phyloP scores from a whole-genome alignment of 2,329 filamentous ascomycete genomes.

The Lachnellula subtilissima region DNA sequence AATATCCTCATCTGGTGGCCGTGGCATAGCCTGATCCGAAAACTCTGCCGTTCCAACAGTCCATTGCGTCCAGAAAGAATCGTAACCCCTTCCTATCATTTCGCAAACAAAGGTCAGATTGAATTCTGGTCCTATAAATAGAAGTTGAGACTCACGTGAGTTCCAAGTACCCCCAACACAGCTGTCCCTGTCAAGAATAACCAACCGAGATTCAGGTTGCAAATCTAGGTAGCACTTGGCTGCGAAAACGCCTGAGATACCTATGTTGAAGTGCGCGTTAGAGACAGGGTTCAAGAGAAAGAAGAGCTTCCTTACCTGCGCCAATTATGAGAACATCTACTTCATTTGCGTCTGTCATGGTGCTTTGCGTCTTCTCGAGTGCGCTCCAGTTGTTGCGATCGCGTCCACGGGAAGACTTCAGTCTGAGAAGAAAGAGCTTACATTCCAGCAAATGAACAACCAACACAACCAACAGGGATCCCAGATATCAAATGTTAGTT shows the following conservation, averaged over 20 bases:
- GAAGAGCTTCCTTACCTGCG: neutral
- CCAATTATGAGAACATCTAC: constrained; percentile 2
- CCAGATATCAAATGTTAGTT: too few species aligned
- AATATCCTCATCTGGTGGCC: constrained; percentile 23
- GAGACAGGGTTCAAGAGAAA: neutral
- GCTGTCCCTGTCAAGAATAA: constrained; percentile 6
- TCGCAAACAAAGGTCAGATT: neutral
- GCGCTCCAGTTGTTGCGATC: neutral
- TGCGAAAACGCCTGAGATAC: constrained; percentile 8
- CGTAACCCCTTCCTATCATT: constrained; percentile 23
- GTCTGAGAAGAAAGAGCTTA: too few species aligned
- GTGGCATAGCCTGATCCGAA: constrained; percentile 29
- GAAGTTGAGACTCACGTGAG: neutral
- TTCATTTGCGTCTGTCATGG: neutral
- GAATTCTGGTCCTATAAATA: neutral
- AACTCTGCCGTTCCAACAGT: constrained; percentile 28
- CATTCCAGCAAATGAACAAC: too few species aligned
- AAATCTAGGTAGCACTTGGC: constrained; percentile 8
- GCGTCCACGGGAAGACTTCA: too few species aligned
- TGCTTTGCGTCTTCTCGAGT: neutral
- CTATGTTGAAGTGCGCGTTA: neutral
- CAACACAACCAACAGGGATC: too few species aligned
- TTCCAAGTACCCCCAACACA: constrained; percentile 11
- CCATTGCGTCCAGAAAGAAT: constrained; percentile 32
- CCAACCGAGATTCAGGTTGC: constrained; percentile 2